Evolutionary conservation across 2,329 filamentous ascomycete genomes (phyloP).

Genomic region (Diaporthe batatas): DNA sequence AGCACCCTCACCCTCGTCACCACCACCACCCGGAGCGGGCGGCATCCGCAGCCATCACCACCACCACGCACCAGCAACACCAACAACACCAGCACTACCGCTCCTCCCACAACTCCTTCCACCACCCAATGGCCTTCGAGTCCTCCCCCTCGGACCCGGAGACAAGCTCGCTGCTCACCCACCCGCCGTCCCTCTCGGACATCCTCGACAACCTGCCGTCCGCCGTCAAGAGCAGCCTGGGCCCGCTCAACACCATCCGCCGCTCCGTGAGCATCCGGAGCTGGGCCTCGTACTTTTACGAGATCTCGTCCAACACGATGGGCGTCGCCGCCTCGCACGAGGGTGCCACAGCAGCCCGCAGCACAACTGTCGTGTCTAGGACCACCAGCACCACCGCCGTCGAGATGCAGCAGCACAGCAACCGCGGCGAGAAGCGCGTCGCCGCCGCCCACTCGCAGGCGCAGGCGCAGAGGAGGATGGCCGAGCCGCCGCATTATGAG

Average conservation of each 20-base stretch:
- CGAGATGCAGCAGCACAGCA: constrained; percentile 39
- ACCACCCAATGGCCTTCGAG: constrained; percentile 27
- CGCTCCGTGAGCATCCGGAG: constrained; percentile 40
- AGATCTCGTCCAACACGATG: constrained; percentile 33
- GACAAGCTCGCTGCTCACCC: background rate
- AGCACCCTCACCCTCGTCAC: too few species aligned
- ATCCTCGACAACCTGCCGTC: constrained; percentile 37
- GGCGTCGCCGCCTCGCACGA: constrained; percentile 21
- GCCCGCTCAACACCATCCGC: constrained; percentile 36
- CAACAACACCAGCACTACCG: constrained; percentile 19
- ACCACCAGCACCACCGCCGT: constrained; percentile 32
- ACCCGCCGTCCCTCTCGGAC: constrained; percentile 17
- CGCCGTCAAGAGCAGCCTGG: constrained; percentile 38
- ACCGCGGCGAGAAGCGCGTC: constrained; percentile 20
- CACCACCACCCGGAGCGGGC: background rate
- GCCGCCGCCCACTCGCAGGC: background rate
- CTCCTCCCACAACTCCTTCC: background rate
- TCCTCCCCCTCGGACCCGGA: constrained; percentile 1
- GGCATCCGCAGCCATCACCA: background rate
- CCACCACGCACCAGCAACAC: background rate
- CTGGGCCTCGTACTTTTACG: constrained; percentile 38
- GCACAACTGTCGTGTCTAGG: constrained; percentile 28
- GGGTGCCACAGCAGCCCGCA: background rate
- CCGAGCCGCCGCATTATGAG: background rate
- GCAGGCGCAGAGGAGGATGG: background rate